Base-by-base conservation (phyloP, 345 rosid species). In the Ceriops decandra region DNA sequence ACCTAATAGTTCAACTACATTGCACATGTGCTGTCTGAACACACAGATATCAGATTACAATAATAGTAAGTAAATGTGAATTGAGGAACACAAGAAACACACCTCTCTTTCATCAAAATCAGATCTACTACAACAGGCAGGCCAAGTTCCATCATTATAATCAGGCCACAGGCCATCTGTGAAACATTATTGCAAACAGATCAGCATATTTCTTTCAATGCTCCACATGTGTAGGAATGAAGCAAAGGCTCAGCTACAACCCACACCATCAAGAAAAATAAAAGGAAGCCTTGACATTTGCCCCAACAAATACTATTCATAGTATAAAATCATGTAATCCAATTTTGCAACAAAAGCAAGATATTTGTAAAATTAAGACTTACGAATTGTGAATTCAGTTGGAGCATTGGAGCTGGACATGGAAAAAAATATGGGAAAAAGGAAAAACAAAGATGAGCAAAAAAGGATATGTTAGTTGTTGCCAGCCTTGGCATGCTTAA, bases 91-190 rank as follows among this genome's bases (percentile, higher is more conserved):
- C 15, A 26, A 64, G 59, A 51, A 46, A 65, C 21, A 53, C 42
- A 90, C 98, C 97, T 88, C 89, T 53, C 83, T 87, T 69, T 86
- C 85, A 8, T 93, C 71, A 47, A 93, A 93, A 57, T 71, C 32
- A 47, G 87, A 76, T 57, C 74, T 74, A 26, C 46, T 73, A 73
- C 98, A 93, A 74, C 98, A 93, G 3, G 97, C 80, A 75, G 98
- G 98, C 90, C 92, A 93, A 21, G 86, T 84, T 73, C 96, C 98
- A 69, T 93, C 98, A 62, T 90, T 90, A 75, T 93, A 93, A 74
- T 93, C 92, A 47, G 97, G 93, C 98, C 98, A 93, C n/a, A 93
- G 47, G 57, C 98, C 98, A 86, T 93, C 98, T 93, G 79, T 72
- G 38, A 64, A 57, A 72, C 63, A 20, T 7, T 13, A 49, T 0